A percentile compares a stretch with the other conserved stretches of the same genome.
phyloP scores from a whole-genome alignment of 2,329 filamentous ascomycete species.

The Colletotrichum sp. region DNA sequence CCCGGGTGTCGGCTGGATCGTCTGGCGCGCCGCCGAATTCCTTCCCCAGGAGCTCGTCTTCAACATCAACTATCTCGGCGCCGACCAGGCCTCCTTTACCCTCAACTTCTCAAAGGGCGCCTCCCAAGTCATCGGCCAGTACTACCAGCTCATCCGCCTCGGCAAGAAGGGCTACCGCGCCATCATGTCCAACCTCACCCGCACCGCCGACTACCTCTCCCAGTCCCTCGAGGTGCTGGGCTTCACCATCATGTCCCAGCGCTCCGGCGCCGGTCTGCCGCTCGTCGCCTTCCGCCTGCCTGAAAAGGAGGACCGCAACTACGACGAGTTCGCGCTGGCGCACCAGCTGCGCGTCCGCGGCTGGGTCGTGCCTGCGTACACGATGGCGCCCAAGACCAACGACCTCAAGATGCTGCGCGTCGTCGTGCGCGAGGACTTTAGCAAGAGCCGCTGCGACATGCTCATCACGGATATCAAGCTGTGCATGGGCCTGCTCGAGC shows the following conservation, averaged over 20 bases:
- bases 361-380: constrained; percentile 96
- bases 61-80: constrained; percentile 98
- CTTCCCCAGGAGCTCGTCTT: constrained; percentile 93
- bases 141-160: constrained; percentile 95
- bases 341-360: constrained; percentile 85
- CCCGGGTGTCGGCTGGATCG: constrained; percentile 91
- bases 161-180: constrained; percentile 90
- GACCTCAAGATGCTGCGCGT: constrained; percentile 89
- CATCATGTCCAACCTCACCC: constrained; percentile 94
- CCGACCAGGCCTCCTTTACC: constrained; percentile 94
- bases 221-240: constrained; percentile 74
- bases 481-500: constrained; percentile 71
- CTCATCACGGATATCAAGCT: constrained; percentile 81
- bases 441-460: constrained; percentile 78
- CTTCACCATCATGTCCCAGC: constrained; percentile 88
- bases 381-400: constrained; percentile 89
- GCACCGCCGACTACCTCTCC: constrained; percentile 86
- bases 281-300: constrained; percentile 81
- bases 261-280: constrained; percentile 77
- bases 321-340: constrained; percentile 79
- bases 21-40: constrained; percentile 85
- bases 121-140: constrained; percentile 93
- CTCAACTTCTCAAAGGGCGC: constrained; percentile 98
- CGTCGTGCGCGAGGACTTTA: constrained; percentile 93
- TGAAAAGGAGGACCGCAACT: constrained; percentile 57